Evolutionary conservation across 2,329 filamentous ascomycete species (phyloP).

Genomic region (Clonostachys rhizophaga): DNA sequence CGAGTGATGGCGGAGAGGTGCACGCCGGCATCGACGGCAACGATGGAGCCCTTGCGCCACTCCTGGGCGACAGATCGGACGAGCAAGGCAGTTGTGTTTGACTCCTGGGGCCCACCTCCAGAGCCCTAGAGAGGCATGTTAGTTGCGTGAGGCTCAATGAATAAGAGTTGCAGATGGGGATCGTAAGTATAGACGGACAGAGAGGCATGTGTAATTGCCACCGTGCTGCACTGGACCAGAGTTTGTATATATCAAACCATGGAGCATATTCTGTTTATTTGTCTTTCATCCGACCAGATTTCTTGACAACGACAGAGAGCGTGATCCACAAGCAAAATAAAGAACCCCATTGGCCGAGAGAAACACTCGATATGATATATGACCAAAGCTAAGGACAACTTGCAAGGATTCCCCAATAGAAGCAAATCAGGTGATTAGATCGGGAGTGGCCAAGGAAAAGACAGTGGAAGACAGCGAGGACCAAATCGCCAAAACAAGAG

Average conservation of each 20-base stretch:
- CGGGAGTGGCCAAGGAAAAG: background rate
- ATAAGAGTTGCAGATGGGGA: too few relatives aligned
- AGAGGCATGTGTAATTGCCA: too few relatives aligned
- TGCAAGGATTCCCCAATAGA: too few relatives aligned
- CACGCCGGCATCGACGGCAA: slow-evolving; percentile 92
- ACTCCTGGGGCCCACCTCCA: slow-evolving; percentile 84
- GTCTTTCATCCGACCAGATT: too few relatives aligned
- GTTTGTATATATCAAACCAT: too few relatives aligned
- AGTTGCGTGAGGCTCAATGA: too few relatives aligned
- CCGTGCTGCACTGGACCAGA: too few relatives aligned
- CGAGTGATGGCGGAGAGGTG: slow-evolving; percentile 81
- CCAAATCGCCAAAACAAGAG: slow-evolving; percentile 1
- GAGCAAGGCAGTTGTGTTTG: slow-evolving; percentile 84
- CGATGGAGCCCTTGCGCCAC: slow-evolving; percentile 77
- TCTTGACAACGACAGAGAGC: too few relatives aligned
- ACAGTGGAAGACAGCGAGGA: background rate
- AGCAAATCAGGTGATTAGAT: background rate
- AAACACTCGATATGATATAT: background rate
- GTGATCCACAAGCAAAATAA: too few relatives aligned
- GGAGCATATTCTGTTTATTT: too few relatives aligned
- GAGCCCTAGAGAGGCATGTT: slow-evolving; percentile 57
- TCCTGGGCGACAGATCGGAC: slow-evolving; percentile 74
- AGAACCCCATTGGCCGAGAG: too few relatives aligned
- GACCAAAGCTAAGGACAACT: background rate
- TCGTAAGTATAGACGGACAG: too few relatives aligned